Evolutionary conservation across 2,329 filamentous ascomycete species (phyloP).

Genomic region (Dendryphion nanum): DNA sequence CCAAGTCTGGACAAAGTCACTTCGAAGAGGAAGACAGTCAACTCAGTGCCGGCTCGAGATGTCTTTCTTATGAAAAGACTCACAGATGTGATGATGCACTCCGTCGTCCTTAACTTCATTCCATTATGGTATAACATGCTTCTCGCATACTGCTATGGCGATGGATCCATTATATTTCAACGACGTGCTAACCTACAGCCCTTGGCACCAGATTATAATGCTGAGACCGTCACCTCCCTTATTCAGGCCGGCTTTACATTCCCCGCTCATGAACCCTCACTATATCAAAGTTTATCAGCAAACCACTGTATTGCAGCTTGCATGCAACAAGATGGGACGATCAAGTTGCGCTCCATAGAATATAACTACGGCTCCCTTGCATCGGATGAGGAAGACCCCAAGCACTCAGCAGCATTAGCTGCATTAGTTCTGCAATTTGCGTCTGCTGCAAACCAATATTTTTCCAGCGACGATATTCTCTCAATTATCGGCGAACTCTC

Average conservation of each 20-base stretch:
- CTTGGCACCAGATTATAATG: conserved; percentile 63
- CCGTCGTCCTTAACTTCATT: conserved; percentile 68
- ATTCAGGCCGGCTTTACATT: conserved; percentile 78
- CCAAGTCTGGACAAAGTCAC: conserved; percentile 75
- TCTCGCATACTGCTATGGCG: conserved; percentile 71
- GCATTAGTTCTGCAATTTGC: conserved; percentile 44
- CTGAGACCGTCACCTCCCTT: conserved; percentile 66
- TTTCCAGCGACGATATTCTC: conserved; percentile 51
- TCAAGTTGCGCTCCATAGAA: conserved; percentile 44
- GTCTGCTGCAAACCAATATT: conserved; percentile 44
- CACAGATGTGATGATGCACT: conserved; percentile 67
- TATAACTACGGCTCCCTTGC: conserved; percentile 36
- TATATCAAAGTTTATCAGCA: conserved; percentile 48
- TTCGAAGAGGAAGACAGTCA: conserved; percentile 58
- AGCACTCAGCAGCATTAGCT: conserved; percentile 39
- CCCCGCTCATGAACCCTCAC: conserved; percentile 58
- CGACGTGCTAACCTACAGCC: conserved; percentile 72
- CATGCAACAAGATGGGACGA: conserved; percentile 43
- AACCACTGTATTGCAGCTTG: conserved; percentile 48
- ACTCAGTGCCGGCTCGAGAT: conserved; percentile 31
- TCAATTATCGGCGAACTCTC: conserved; percentile 35
- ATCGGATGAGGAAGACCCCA: conserved; percentile 27
- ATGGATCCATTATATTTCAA: conserved; percentile 78
- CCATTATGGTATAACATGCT: conserved; percentile 69
- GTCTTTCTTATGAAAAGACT: conserved; percentile 52